A percentile compares a stretch with the other conserved stretches of the same genome.
Evolutionary conservation across 768 basidiomycete genomes (phyloP).

Genomic region (Leccinum variicolor): DNA sequence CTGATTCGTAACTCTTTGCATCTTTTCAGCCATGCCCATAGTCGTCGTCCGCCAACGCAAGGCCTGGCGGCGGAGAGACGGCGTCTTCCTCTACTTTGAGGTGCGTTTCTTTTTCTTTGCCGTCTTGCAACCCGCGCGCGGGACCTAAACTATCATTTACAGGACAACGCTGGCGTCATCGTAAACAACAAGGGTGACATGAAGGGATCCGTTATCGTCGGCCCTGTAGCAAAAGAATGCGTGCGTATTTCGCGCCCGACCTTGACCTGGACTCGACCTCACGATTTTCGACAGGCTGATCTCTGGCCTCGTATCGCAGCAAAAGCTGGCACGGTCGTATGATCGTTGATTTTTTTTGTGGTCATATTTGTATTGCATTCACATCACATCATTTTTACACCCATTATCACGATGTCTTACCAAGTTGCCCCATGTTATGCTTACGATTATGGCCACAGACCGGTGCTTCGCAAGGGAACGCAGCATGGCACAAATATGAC

Average conservation of each 20-base stretch:
- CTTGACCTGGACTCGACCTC: neutral
- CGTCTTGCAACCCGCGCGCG: neutral
- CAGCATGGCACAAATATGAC: neutral
- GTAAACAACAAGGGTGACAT: conserved; percentile 99
- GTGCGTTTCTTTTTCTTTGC: conserved; percentile 34
- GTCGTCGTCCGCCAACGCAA: conserved; percentile 98
- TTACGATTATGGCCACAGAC: conserved; percentile 18
- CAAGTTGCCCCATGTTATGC: conserved; percentile 17
- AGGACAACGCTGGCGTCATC: conserved; percentile 96
- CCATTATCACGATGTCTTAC: conserved; percentile 13
- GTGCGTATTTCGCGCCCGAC: conserved; percentile 43
- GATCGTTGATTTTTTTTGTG: conserved; percentile 31
- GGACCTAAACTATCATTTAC: neutral
- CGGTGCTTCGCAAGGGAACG: neutral
- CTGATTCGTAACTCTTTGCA: conserved; percentile 5
- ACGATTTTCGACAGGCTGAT: conserved; percentile 62
- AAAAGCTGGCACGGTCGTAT: conserved; percentile 98
- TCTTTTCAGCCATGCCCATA: conserved; percentile 84
- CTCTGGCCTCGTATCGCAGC: conserved; percentile 99
- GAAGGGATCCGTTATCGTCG: conserved; percentile 98
- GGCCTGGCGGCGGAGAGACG: conserved; percentile 96
- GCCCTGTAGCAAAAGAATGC: conserved; percentile 99
- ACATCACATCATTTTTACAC: neutral
- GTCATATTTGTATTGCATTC: conserved; percentile 8
- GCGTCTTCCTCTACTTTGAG: conserved; percentile 99